Conservation (phyloP, 768 basidiomycete species). For the Clavulina sp. region DNA sequence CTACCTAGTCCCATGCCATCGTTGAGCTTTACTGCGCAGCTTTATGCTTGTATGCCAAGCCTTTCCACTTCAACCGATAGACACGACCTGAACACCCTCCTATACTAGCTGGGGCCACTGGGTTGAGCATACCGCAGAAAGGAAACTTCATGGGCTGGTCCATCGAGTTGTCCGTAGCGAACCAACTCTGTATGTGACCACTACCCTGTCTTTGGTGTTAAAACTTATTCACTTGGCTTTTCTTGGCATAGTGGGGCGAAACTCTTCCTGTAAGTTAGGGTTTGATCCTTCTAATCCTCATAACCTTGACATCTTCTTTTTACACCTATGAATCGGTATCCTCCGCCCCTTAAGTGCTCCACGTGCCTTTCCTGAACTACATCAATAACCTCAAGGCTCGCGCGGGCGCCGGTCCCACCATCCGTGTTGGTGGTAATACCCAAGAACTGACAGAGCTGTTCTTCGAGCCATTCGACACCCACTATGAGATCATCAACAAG, state of each 20-base stretch:
- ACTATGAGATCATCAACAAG: slow-evolving; percentile 5
- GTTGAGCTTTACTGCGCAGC: background rate
- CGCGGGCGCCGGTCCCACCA: slow-evolving; percentile 22
- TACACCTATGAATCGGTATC: background rate
- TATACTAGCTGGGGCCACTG: slow-evolving; percentile 9
- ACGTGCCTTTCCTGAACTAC: slow-evolving; percentile 31
- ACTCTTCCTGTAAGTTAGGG: background rate
- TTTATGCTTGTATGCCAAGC: background rate
- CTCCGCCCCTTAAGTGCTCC: slow-evolving; percentile 17
- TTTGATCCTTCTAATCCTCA: background rate
- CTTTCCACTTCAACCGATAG: background rate
- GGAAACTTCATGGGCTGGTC: slow-evolving; percentile 44
- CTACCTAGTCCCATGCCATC: background rate
- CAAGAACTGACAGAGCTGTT: slow-evolving; percentile 22
- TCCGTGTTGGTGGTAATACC: slow-evolving; percentile 35
- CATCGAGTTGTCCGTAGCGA: slow-evolving; percentile 45
- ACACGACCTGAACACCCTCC: background rate
- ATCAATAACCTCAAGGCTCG: slow-evolving; percentile 27
- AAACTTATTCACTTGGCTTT: background rate
- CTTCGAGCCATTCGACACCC: background rate
- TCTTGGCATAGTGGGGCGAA: background rate
- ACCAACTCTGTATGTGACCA: slow-evolving; percentile 27
- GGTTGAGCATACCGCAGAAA: slow-evolving; percentile 25
- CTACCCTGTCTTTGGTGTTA: background rate
- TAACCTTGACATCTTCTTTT: background rate